These are phyloP conservation scores for Agroathelia rolfsii DNA, from an alignment of 1,284 basidiomycete species.

Conservation along the genomic window DNA sequence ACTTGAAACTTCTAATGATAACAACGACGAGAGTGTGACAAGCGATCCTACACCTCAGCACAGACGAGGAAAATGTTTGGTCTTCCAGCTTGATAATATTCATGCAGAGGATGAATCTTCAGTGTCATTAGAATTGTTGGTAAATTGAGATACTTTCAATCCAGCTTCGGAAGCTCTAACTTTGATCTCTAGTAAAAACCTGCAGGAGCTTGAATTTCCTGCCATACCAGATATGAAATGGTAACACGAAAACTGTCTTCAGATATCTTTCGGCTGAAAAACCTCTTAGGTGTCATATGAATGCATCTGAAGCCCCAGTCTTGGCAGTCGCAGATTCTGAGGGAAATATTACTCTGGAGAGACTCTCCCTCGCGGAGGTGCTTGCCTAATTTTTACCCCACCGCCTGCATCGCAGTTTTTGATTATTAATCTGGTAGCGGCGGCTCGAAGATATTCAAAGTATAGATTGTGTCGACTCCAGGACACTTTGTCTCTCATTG, in stretches of 20 bases:
- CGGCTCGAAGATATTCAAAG: constrained; percentile 35
- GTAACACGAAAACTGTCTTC: constrained; percentile 32
- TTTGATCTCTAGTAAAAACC: constrained; percentile 44
- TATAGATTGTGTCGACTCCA: constrained; percentile 47
- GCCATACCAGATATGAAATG: constrained; percentile 94
- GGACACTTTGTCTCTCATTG: constrained; percentile 72
- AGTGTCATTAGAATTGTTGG: no score
- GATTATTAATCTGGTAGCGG: constrained; percentile 23
- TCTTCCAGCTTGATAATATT: constrained; percentile 41
- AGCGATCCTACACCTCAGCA: constrained; percentile 23
- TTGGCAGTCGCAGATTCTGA: constrained; percentile 79
- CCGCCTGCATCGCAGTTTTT: no score
- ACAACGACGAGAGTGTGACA: constrained; percentile 11
- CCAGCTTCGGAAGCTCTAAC: no score
- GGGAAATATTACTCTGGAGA: constrained; percentile 59
- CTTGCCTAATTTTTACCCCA: constrained; percentile 6
- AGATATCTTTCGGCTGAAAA: constrained; percentile 5
- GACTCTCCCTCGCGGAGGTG: constrained; percentile 45
- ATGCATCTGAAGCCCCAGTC: constrained; percentile 29
- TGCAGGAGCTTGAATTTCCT: constrained; percentile 65
- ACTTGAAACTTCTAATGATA: constrained; percentile 8
- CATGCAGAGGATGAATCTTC: constrained; percentile 17
- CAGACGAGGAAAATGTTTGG: constrained; percentile 57
- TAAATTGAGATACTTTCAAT: no score
- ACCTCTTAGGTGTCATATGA: constrained; percentile 44